Percentiles rank a stretch among this genome's conserved stretches.
phyloP scores from a whole-genome alignment of 2,329 filamentous ascomycete species.

The Trichoderma sp. region DNA sequence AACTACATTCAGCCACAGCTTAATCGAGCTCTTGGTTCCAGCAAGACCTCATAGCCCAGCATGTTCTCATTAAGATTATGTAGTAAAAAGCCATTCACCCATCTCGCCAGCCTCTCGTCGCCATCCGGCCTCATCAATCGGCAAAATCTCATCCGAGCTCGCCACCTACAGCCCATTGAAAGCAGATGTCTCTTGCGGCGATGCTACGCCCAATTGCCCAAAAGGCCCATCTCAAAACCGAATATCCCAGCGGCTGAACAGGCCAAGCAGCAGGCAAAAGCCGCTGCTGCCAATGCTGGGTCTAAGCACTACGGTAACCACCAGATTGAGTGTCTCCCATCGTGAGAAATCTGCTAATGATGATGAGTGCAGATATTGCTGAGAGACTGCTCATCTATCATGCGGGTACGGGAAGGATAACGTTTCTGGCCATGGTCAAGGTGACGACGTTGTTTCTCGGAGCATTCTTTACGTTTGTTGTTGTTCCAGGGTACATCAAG shows the following conservation, averaged over 20 bases:
- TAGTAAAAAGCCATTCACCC: not conserved
- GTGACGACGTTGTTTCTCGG: constrained; percentile 72
- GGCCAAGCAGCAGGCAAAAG: constrained; percentile 37
- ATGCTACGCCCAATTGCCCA: constrained; percentile 34
- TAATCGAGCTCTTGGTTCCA: not conserved
- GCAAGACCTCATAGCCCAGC: not conserved
- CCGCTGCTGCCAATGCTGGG: constrained; percentile 33
- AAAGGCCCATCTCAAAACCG: constrained; percentile 27
- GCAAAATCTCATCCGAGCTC: not conserved
- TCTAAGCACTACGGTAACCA: constrained; percentile 33
- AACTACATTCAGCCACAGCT: constrained; percentile 7
- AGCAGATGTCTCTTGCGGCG: constrained; percentile 31
- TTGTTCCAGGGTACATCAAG: constrained; percentile 62
- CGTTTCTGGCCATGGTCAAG: constrained; percentile 71
- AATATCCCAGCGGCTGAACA: constrained; percentile 33
- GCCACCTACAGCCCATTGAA: constrained; percentile 32
- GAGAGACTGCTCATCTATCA: constrained; percentile 73
- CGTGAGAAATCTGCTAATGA: not conserved
- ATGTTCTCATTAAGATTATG: constrained; percentile 26
- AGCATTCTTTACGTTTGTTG: constrained; percentile 65
- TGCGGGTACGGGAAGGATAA: constrained; percentile 67
- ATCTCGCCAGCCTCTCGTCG: not conserved
- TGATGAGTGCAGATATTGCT: constrained; percentile 50
- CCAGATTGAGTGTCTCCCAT: too few relatives aligned
- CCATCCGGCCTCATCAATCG: not conserved